Evolutionary conservation across 768 basidiomycete genomes (phyloP).

Genomic region (Suillus brevipes): DNA sequence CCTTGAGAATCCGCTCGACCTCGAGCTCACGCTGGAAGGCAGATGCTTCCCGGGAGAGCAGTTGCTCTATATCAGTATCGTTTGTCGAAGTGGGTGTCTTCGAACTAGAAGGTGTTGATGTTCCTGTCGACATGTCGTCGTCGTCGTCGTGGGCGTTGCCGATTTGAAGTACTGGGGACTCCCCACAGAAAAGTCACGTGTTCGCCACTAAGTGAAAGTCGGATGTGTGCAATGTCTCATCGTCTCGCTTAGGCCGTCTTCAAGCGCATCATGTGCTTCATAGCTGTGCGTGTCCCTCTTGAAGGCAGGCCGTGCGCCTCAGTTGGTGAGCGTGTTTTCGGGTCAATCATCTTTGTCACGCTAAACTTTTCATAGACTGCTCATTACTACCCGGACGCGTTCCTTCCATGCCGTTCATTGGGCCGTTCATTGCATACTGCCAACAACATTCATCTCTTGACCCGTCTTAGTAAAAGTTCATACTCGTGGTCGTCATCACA

Average conservation of each 20-base stretch:
- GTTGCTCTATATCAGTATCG: conserved; percentile 72
- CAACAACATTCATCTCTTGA: neutral
- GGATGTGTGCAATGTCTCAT: no score
- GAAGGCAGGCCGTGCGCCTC: neutral
- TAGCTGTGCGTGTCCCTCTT: conserved; percentile 1
- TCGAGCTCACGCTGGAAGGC: conserved; percentile 87
- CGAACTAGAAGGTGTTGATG: conserved; percentile 18
- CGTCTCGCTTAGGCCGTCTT: no score
- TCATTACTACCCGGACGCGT: neutral
- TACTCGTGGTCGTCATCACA: neutral
- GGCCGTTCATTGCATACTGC: neutral
- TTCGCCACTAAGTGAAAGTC: no score
- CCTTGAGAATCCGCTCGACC: conserved; percentile 87
- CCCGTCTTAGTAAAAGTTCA: neutral
- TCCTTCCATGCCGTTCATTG: neutral
- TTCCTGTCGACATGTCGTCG: conserved; percentile 22
- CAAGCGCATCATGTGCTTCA: conserved; percentile 12
- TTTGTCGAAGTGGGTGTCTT: conserved; percentile 21
- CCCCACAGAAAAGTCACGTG: conserved; percentile 21
- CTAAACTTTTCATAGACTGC: neutral
- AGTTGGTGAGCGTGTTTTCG: neutral
- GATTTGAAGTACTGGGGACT: neutral
- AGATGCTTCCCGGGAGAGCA: conserved; percentile 77
- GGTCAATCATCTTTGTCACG: no score
- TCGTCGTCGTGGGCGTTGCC: neutral